Base-by-base conservation (phyloP, 352 stramenopile genomes). In the Phytophthora niederhauseri region DNA sequence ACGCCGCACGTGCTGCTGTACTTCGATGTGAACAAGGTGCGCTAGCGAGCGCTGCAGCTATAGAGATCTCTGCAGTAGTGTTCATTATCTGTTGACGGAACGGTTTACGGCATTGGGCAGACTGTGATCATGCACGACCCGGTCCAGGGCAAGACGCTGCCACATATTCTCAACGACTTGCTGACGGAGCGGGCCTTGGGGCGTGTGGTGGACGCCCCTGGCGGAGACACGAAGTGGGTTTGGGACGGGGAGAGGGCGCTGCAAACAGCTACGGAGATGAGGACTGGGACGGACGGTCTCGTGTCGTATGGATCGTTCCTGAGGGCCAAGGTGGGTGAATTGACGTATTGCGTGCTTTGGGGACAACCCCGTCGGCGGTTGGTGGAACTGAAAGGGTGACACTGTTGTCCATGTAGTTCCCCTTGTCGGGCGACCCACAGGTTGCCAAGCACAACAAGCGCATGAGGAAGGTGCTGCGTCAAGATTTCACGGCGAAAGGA, bases 51-150 rank as follows among this genome's bases (percentile, higher is more conserved):
- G 6, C 34, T 43, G 12, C 9, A 43, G 12, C 15, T 31, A 7
- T 2, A 31, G 6, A 31, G 28, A n/a, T 43, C 12, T 9, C 28
- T 9, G 34, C 34, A 14, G 34, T 17, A 14, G 11, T 17, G 14
- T n/a, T 14, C 1, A 17, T 43, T 43, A 43, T 14, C 34, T 43
- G 15, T 15, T 43, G 34, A 43, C 4, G 6, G 31, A 38, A 38
- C 12, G 22, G 49, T n/a, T 15, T 61, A 19, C 3, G 30, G 31
- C 64, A 9, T 19, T 8, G 67, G 28, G 6, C 50, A 94, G 87
- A 94, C 87, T 1, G 56, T 93, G 48, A 94, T 94, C 57, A 93
- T 94, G 87, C 83, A 92, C 64, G 87, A 94, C 64, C 87, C 84
- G 0, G 76, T 91, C 61, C 87, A 94, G 65, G 83, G 82, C 65